These are phyloP conservation scores for Brassica carinata DNA, from an alignment of 345 rosid species.

Conservation along the genomic window DNA sequence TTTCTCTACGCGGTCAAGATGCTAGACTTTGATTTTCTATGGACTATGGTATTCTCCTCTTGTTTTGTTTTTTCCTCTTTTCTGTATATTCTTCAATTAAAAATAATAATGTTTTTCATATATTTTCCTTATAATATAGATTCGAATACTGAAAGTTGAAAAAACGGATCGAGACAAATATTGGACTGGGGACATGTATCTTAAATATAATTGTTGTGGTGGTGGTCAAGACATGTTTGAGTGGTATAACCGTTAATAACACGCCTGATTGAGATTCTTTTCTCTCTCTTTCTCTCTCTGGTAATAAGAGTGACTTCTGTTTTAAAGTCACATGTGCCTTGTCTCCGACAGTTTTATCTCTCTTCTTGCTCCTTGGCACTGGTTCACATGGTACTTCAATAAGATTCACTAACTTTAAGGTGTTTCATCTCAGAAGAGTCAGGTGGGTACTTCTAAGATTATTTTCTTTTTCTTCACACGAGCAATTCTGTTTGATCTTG, in stretches of 20 bases:
- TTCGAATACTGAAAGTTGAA: constrained; percentile 14
- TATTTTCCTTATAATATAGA: background rate
- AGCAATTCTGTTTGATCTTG: constrained; percentile 6
- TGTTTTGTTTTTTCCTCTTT: background rate
- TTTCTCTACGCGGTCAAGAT: constrained; percentile 25
- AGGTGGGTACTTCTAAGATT: constrained; percentile 6
- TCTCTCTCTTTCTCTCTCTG: constrained; percentile 1
- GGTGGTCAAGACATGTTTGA: constrained; percentile 33
- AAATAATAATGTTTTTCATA: background rate
- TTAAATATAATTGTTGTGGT: constrained; percentile 16
- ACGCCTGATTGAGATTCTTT: constrained; percentile 22
- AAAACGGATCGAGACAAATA: constrained; percentile 27
- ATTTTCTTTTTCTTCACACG: background rate
- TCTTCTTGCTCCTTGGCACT: constrained; percentile 31
- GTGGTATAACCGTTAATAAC: constrained; percentile 34
- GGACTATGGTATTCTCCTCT: constrained; percentile 4
- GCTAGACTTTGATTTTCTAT: constrained; percentile 20
- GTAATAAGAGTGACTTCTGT: constrained; percentile 22
- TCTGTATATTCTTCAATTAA: background rate
- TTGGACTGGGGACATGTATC: constrained; percentile 29
- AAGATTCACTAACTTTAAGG: constrained; percentile 9
- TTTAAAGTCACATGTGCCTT: constrained; percentile 29
- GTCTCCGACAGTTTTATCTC: constrained; percentile 31
- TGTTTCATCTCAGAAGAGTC: background rate
- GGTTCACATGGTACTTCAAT: constrained; percentile 34